A percentile compares a stretch with the other conserved stretches of the same genome.
These are phyloP conservation scores for Flaveria brownii DNA, from an alignment of 129 eudicot genomes.

Conservation along the genomic window DNA sequence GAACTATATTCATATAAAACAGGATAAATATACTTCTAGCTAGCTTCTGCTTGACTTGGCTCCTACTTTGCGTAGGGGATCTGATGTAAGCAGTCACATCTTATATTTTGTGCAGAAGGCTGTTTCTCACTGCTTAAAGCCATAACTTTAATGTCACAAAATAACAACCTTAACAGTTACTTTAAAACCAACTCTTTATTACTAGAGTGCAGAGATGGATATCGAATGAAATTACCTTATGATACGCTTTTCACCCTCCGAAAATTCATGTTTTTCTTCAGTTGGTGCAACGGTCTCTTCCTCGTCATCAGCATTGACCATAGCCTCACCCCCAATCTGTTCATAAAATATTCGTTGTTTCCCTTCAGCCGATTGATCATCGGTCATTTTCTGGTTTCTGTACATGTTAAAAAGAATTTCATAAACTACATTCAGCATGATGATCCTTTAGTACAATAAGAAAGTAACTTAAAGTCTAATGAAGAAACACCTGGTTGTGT, in stretches of 20 bases:
- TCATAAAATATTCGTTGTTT: conserved; percentile 62
- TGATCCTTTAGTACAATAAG: not conserved
- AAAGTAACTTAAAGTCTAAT: not conserved
- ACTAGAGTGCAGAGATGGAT: not conserved
- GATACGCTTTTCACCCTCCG: conserved; percentile 66
- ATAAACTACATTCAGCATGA: conserved; percentile 22
- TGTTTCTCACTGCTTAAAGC: too few relatives aligned
- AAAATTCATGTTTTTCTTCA: conserved; percentile 56
- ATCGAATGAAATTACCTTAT: conserved; percentile 46
- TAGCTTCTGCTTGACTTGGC: too few relatives aligned
- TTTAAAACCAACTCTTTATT: not conserved
- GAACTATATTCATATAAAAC: not conserved
- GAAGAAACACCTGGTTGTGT: conserved; percentile 45
- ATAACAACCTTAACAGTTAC: too few relatives aligned
- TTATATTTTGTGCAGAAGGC: too few relatives aligned
- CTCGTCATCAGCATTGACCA: too few relatives aligned
- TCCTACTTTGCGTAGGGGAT: too few relatives aligned
- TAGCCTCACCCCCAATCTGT: conserved; percentile 56
- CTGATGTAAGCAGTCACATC: too few relatives aligned
- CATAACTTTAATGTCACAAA: too few relatives aligned
- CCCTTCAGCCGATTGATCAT: conserved; percentile 77
- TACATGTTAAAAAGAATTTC: conserved; percentile 26
- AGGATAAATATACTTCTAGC: not conserved
- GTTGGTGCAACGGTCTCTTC: conserved; percentile 22
- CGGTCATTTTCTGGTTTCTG: conserved; percentile 73